Base-by-base conservation (phyloP, 306 rosid species). In the Cicer yamashitae region DNA sequence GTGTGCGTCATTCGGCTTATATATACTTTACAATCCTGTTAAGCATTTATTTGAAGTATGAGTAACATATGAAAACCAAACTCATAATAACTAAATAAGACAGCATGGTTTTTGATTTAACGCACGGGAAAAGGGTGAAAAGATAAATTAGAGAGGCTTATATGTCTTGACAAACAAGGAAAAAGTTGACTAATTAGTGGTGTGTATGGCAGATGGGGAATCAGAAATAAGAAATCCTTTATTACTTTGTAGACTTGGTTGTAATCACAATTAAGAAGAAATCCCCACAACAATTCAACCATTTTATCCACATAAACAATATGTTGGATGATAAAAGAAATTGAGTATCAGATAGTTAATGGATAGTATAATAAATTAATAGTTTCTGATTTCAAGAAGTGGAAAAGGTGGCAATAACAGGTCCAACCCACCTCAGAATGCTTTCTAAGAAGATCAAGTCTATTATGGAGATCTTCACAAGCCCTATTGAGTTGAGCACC, bases 391-490 rank as follows among this genome's bases (percentile, higher is more conserved):
- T 71, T 72, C 58, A 67, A 51, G 41, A 30, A 71, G 77, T 22
- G 13, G 61, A 41, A 54, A 73, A 62, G 53, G 73, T 6, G 54
- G 69, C 18, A 73, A 67, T 54, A 78, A 45, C 79, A 66, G 41
- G 57, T 40, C 48, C 53, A 68, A 80, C 93, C 77, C 79, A 94
- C 98, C 77, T 94, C 96, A 76, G 91, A 86, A 80, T 90, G 96
- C 87, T 76, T 91, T 77, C 85, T 87, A 59, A 94, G 90, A 82
- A 87, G 82, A 80, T 94, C 97, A 84, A 91, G 70, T 81, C 82
- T 86, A 78, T 81, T 81, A 76, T 91, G 98, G 64, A 91, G 83
- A 83, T 94, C 96, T 75, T 90, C 93, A 43, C 89, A 96, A 67
- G 81, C 73, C 83, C 82, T 87, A 83, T 89, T 90, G 48, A 86